phyloP scores from a whole-genome alignment of 805 yeast species.

The Candida chauliodis region DNA sequence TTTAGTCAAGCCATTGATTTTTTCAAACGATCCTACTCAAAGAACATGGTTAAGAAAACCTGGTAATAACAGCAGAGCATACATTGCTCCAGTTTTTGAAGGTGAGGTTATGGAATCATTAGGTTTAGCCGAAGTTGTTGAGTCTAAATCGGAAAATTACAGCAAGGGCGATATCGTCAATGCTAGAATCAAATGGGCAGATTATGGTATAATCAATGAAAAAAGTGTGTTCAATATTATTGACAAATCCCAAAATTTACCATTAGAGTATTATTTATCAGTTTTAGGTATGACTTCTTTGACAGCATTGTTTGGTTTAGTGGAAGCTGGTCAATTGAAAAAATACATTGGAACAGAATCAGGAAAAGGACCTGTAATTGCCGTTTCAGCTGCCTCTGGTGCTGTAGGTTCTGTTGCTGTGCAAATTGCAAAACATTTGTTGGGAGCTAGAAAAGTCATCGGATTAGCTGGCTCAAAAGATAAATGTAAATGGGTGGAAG shows the following conservation, averaged over 20 bases:
- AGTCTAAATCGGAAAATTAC: slow-evolving; percentile 39
- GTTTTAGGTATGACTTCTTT: slow-evolving; percentile 55
- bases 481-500: slow-evolving; percentile 50
- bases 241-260: slow-evolving; percentile 21
- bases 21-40: slow-evolving; percentile 65
- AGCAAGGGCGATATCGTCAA: slow-evolving; percentile 29
- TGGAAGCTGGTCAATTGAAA: slow-evolving; percentile 43
- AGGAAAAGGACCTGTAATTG: slow-evolving; percentile 38
- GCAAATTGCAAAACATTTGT: slow-evolving; percentile 51
- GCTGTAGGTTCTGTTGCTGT: slow-evolving; percentile 65
- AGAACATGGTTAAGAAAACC: slow-evolving; percentile 50
- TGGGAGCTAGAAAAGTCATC: slow-evolving; percentile 52
- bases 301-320: slow-evolving; percentile 58
- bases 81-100: slow-evolving; percentile 35
- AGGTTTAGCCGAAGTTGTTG: slow-evolving; percentile 50
- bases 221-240: slow-evolving; percentile 24
- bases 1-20: slow-evolving; percentile 38
- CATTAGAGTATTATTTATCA: slow-evolving; percentile 44
- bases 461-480: slow-evolving; percentile 63
- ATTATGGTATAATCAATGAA: slow-evolving; percentile 36
- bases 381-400: slow-evolving; percentile 67
- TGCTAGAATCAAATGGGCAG: slow-evolving; percentile 45
- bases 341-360: slow-evolving; percentile 16
- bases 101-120: slow-evolving; percentile 43
- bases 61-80: slow-evolving; percentile 25